phyloP scores from a whole-genome alignment of 208 protist genomes.

The Acanthamoeba royreba region DNA sequence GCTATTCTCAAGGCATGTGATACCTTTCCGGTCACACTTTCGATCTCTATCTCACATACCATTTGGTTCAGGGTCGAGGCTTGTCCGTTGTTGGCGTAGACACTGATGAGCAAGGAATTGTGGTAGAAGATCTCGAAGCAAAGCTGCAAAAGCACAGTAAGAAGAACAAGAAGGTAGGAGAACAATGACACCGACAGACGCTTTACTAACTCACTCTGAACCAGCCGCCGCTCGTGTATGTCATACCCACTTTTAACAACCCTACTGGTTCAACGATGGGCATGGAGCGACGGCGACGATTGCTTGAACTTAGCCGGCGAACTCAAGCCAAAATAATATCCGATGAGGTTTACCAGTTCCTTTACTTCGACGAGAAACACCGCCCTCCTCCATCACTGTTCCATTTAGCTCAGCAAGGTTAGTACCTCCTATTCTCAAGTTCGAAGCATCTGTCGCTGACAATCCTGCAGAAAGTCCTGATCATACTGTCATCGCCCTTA shows the following conservation, averaged over 20 bases:
- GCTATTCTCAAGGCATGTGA: not conserved
- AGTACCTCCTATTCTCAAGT: not conserved
- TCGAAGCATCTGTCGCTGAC: not conserved
- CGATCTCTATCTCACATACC: not conserved
- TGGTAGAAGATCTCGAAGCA: not conserved
- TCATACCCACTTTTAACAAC: not conserved
- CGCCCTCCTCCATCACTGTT: not conserved
- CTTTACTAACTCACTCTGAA: not conserved
- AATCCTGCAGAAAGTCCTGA: not conserved
- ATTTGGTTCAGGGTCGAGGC: not conserved
- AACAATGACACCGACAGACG: not conserved
- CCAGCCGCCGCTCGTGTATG: not conserved
- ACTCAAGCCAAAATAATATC: not conserved
- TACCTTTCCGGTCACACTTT: not conserved
- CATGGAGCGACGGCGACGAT: not conserved
- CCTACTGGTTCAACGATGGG: not conserved
- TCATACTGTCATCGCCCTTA: not conserved
- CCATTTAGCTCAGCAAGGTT: not conserved
- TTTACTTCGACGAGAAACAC: not conserved
- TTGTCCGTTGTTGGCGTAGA: not conserved
- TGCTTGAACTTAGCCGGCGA: not conserved
- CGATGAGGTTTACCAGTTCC: slow-evolving; percentile 50
- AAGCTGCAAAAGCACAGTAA: not conserved
- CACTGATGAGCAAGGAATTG: not conserved
- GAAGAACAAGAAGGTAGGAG: not conserved